Base-by-base conservation (phyloP, 495 filamentous ascomycete genomes). In the Neurospora discreta region DNA sequence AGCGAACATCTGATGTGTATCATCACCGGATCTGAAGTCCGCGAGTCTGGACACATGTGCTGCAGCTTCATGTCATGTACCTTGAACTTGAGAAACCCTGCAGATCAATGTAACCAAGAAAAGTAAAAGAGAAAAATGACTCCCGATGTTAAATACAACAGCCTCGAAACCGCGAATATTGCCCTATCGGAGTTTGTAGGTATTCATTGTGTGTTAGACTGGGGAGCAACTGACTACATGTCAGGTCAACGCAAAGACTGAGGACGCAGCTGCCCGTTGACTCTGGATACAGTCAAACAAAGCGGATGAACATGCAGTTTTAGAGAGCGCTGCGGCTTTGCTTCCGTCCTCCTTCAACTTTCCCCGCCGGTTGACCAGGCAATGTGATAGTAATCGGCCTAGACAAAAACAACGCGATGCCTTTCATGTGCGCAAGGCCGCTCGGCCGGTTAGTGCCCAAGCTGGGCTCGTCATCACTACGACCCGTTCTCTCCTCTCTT, bases 381-480 rank as follows among this genome's bases (percentile, higher is more conserved):
- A 20, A 20, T 39, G 52, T 42, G 23, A 41, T 41, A n/a, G n/a
- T n/a, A 13, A 16, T 16, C 23, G n/a, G 15, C 30, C 43, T 15
- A 73, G 13, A 30, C 41, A 38, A 46, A 79, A 76, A 76, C 73
- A 78, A 68, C 39, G 74, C 70, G 72, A 82, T 82, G 80, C 43
- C 77, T 38, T 39, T 78, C 70, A 71, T 76, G 18, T 70, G 75
- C 46, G 75, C 76, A 70, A 80, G 75, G 75, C 71, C 73, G 16
- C 75, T 81, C 71, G 77, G 77, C 75, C 78, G 73, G 69, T 76
- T 71, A 68, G 46, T 78, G 60, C 70, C 74, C 69, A 71, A 68
- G 60, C 39, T 75, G 71, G 75, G 71, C 75, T 30, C 38, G 30
- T 69, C 38, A 38, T 69, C 75, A 11, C 71, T 69, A 38, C 26